Evolutionary conservation across 805 yeast genomes (phyloP), one percentile per base, ranked within the genome.

Genomic region (Spathaspora hagerdaliae): DNA sequence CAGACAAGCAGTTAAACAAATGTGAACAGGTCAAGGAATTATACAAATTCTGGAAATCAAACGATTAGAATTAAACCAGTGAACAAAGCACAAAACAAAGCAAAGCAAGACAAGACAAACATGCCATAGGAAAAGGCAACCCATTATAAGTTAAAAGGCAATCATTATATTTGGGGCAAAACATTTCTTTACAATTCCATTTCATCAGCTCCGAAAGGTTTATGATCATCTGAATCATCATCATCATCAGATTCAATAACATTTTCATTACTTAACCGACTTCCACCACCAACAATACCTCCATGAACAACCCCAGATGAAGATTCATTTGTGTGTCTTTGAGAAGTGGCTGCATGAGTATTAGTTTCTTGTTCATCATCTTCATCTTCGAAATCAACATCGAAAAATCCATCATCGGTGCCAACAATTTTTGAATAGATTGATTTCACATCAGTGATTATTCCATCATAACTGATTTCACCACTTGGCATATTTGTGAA

Each of bases 321-420:
- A 19, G 15, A 9, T 31, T 10, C 12, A 27, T 29, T n/a, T 12
- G 5, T 9, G 5, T 13, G 31, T 15, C 19, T 12, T 26, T 14
- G 27, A 34, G 26, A 26, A 36, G 12, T 14, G 31, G n/a, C 39
- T 15, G 19, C 44, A 31, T 39, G 50, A 29, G 33, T 46, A 32
- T 33, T 35, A 9, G 19, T 31, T n/a, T 45, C 42, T 40, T 58
- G 56, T 5, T 71, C 74, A 32, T 82, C 91, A 38, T 87, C 96
- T 15, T 90, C 97, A 62, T 92, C 98, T 65, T 92, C 97, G 60
- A 92, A 92, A 65, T 92, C 98, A 36, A 92, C 87, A 63, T 89
- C 96, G 60, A 92, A 92, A 69, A 94, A 94, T 65, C 92, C 98
- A 56, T 92, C 97, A 60, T 87, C 94, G 1, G 96, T 79, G 8